phyloP scores from a whole-genome alignment of 495 filamentous ascomycete genomes.

The Chaetomium fimeti region DNA sequence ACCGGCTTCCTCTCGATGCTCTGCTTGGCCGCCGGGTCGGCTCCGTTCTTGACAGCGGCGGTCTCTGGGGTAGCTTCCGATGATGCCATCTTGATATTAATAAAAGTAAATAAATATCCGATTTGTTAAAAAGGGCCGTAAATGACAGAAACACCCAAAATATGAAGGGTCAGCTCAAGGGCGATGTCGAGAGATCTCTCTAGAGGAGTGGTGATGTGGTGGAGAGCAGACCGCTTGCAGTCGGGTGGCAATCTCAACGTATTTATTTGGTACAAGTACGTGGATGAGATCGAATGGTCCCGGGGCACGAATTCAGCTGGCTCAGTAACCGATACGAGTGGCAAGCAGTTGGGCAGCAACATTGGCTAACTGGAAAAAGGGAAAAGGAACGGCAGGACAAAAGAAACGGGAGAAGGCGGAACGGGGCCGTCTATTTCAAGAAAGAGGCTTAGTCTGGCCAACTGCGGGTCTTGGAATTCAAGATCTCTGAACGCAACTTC shows the following conservation, averaged over 20 bases:
- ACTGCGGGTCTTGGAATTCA: background rate
- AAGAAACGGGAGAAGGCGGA: background rate
- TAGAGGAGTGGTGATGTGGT: no score
- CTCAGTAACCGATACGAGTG: background rate
- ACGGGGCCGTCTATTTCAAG: background rate
- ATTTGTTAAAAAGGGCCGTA: background rate
- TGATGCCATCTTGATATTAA: conserved; percentile 8
- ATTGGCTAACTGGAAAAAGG: background rate
- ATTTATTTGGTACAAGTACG: background rate
- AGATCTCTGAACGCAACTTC: background rate
- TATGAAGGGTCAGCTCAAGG: background rate
- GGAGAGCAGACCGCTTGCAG: no score
- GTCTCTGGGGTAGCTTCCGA: conserved; percentile 1
- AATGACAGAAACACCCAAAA: no score
- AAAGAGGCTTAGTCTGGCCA: background rate
- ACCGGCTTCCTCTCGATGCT: background rate
- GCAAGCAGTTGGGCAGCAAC: background rate
- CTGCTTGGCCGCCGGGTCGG: background rate
- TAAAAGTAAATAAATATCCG: background rate
- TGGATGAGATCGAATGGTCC: background rate
- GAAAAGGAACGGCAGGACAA: background rate
- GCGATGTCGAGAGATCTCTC: background rate
- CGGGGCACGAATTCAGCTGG: background rate
- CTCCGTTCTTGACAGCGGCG: background rate
- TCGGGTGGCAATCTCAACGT: no score